Conservation (phyloP, 352 stramenopile species). For the Phytophthora hibernalis region DNA sequence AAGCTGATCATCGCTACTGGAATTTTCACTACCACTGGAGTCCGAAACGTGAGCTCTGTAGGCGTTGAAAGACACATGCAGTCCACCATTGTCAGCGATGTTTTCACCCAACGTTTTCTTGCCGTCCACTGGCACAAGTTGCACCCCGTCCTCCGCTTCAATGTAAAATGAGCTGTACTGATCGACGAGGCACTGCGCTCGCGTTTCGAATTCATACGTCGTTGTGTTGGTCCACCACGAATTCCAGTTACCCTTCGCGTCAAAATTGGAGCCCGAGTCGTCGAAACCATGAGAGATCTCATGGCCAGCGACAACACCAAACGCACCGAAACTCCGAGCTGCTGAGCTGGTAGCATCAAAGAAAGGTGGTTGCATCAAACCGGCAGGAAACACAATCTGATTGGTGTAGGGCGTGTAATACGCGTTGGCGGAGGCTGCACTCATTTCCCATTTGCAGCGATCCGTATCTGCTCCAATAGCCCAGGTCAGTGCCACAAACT, state of each 20-base stretch:
- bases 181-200: constrained; percentile 59
- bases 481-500: constrained; percentile 31
- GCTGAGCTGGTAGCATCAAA: constrained; percentile 81
- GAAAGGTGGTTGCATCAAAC: constrained; percentile 93
- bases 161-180: constrained; percentile 61
- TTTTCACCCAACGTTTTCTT: constrained; percentile 75
- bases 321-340: constrained; percentile 91
- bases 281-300: constrained; percentile 96
- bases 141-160: constrained; percentile 32
- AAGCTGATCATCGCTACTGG: constrained; percentile 48
- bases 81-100: constrained; percentile 78
- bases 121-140: constrained; percentile 62
- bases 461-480: constrained; percentile 57
- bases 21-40: constrained; percentile 2
- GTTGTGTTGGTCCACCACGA: constrained; percentile 92
- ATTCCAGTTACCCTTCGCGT: constrained; percentile 87
- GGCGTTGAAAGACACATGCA: constrained; percentile 63
- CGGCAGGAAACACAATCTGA: constrained; percentile 95
- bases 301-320: constrained; percentile 93
- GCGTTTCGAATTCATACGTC: constrained; percentile 64
- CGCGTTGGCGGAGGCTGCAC: constrained; percentile 91
- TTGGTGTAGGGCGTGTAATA: constrained; percentile 72
- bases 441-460: constrained; percentile 87
- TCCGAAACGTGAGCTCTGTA: constrained; percentile 39
- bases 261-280: constrained; percentile 88